phyloP scores from a whole-genome alignment of 768 basidiomycete genomes.

The Hypsizygus marmoreus region DNA sequence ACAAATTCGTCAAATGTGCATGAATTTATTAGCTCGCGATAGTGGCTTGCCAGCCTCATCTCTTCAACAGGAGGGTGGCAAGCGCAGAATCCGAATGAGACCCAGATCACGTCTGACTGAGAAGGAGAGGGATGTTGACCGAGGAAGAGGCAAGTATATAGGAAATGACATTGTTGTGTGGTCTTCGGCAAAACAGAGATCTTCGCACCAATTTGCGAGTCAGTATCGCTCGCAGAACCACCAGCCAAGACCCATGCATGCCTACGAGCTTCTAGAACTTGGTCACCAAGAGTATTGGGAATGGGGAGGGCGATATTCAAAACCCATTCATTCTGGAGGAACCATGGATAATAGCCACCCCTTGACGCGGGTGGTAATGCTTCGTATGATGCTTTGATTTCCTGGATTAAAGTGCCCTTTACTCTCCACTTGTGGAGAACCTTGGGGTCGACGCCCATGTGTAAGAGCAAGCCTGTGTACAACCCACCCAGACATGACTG shows the following conservation, averaged over 20 bases:
- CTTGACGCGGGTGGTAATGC: conserved; percentile 20
- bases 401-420: conserved; percentile 31
- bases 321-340: conserved; percentile 33
- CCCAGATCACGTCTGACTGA: conserved; percentile 17
- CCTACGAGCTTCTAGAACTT: conserved; percentile 2
- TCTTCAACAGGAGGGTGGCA: conserved; percentile 9
- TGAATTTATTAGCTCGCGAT: conserved; percentile 23
- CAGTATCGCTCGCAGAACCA: conserved; percentile 6
- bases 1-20: conserved; percentile 39
- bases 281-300: neutral
- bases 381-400: conserved; percentile 32
- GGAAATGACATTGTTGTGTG: conserved; percentile 3
- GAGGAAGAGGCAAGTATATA: conserved; percentile 6
- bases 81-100: conserved; percentile 26
- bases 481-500: conserved; percentile 28
- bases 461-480: conserved; percentile 29
- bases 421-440: conserved; percentile 33
- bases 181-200: neutral
- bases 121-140: conserved; percentile 17
- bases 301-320: conserved; percentile 17
- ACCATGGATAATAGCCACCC: conserved; percentile 37
- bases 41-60: conserved; percentile 14
- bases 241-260: conserved; percentile 16
- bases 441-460: conserved; percentile 21
- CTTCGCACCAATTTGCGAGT: conserved; percentile 4